A percentile compares a stretch with the other conserved stretches of the same genome.
Conservation (phyloP, 1,139 yeast genomes). For the Sugiyamaella castrensis region DNA sequence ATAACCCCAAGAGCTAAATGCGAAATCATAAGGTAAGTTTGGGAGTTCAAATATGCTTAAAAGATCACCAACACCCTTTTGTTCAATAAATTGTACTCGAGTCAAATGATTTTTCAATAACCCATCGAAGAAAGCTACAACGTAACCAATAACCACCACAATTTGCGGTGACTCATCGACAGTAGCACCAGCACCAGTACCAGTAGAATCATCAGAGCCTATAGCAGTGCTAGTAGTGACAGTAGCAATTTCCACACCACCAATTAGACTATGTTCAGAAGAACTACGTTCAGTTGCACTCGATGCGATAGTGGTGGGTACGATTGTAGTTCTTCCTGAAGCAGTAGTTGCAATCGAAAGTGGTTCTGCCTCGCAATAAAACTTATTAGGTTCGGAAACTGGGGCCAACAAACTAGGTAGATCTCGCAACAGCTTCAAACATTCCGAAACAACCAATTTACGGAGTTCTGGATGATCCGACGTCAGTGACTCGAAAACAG, state of each 20-base stretch:
- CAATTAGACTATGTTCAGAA: constrained; percentile 3
- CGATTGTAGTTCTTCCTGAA: too few species aligned
- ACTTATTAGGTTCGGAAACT: constrained; percentile 12
- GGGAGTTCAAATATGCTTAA: constrained; percentile 30
- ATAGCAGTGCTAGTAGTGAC: constrained; percentile 7
- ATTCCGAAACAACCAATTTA: constrained; percentile 53
- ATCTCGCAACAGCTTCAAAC: constrained; percentile 47
- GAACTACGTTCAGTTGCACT: neutral
- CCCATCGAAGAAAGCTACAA: constrained; percentile 35
- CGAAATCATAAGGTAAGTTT: constrained; percentile 39
- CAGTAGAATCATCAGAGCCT: constrained; percentile 2
- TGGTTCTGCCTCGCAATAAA: constrained; percentile 21
- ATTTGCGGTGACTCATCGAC: constrained; percentile 22
- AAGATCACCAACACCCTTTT: constrained; percentile 31
- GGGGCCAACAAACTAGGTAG: constrained; percentile 40
- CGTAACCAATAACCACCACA: constrained; percentile 25
- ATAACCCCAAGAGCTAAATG: constrained; percentile 33
- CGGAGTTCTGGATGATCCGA: constrained; percentile 78
- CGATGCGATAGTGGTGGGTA: too few species aligned
- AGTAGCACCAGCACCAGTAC: neutral
- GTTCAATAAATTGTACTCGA: constrained; percentile 35
- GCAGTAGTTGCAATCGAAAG: neutral
- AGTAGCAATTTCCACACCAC: too few species aligned
- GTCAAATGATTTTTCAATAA: constrained; percentile 35
- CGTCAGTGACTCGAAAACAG: constrained; percentile 73